Evolutionary conservation across 257 asterid genomes (phyloP), one percentile per base, ranked within the genome.

Genomic region (Oldenlandia corymbosa): DNA sequence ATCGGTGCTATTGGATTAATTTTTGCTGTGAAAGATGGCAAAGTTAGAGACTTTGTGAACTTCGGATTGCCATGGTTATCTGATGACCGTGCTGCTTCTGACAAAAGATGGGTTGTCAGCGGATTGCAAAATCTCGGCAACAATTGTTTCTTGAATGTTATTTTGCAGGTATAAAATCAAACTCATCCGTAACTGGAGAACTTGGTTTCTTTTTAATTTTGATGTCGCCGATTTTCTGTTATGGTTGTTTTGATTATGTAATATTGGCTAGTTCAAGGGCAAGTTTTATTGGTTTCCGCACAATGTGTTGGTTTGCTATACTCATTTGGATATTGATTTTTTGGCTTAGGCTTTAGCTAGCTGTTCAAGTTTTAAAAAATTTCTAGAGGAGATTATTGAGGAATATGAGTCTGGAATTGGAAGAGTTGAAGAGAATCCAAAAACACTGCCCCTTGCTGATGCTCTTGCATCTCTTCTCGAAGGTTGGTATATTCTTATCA

Each of bases 141-240:
- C 78, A 92, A 87, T 70, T 92, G 97, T 47, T 92, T 92, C 79
- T 54, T 92, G 83, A 89, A 92, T 78, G 97, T 85, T 69, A 74
- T 92, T 74, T 68, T 92, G 82, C 97, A 89, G 97, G 99, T 92
- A 67, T 26, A 46, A n/a, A n/a, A 30, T 60, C 42, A 45, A 27
- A 47, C 27, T 50, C n/a, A 10, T 43, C n/a, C n/a, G n/a, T n/a
- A n/a, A n/a, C n/a, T n/a, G n/a, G n/a, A n/a, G n/a, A 54, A 54
- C 65, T 62, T 74, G 67, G 21, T 14, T 8, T 13, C 36, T 5
- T 10, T 39, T 9, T 60, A 13, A 41, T 2, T 56, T 13, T 17
- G 48, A 5, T 49, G 17, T 20, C 7, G 2, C 2, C 17, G 26
- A 49, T 24, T 49, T 21, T 5, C 0, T 24, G 9, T 26, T 14